Evolutionary conservation across 2,329 filamentous ascomycete genomes (phyloP).

Genomic region (Teratosphaeria destructans): DNA sequence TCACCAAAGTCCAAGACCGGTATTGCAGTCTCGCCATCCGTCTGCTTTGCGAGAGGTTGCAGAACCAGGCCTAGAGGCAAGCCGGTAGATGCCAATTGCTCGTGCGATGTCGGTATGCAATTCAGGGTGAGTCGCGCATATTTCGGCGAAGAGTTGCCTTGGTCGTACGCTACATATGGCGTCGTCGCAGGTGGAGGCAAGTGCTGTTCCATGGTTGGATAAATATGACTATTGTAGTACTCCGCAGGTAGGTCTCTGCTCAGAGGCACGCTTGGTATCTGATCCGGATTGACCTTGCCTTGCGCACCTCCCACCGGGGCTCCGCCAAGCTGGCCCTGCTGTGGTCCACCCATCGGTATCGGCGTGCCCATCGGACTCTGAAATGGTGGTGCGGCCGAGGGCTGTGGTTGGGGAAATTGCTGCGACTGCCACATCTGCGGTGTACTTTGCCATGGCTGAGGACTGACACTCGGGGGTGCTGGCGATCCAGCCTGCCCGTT

Average conservation of each 20-base stretch:
- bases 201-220: conserved; percentile 91
- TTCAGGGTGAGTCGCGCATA: conserved; percentile 86
- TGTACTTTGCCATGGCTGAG: conserved; percentile 26
- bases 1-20: conserved; percentile 95
- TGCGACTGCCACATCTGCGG: conserved; percentile 27
- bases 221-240: conserved; percentile 77
- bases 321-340: conserved; percentile 7
- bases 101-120: conserved; percentile 74
- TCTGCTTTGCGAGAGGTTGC: conserved; percentile 74
- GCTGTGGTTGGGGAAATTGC: conserved; percentile 9
- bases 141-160: conserved; percentile 93
- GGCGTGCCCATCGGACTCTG: conserved; percentile 16
- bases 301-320: conserved; percentile 38
- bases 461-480: conserved; percentile 11
- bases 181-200: conserved; percentile 79
- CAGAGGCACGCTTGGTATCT: conserved; percentile 81
- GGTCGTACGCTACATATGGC: conserved; percentile 87
- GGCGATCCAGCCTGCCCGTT: conserved; percentile 32
- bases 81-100: conserved; percentile 68
- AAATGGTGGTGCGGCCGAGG: conserved; percentile 5
- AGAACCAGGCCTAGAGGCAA: conserved; percentile 79
- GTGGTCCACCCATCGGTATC: conserved; percentile 18
- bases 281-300: conserved; percentile 75
- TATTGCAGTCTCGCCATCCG: conserved; percentile 75
- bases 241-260: conserved; percentile 74